Conservation (phyloP, 768 basidiomycete species). For the Termitomyces sp. region DNA sequence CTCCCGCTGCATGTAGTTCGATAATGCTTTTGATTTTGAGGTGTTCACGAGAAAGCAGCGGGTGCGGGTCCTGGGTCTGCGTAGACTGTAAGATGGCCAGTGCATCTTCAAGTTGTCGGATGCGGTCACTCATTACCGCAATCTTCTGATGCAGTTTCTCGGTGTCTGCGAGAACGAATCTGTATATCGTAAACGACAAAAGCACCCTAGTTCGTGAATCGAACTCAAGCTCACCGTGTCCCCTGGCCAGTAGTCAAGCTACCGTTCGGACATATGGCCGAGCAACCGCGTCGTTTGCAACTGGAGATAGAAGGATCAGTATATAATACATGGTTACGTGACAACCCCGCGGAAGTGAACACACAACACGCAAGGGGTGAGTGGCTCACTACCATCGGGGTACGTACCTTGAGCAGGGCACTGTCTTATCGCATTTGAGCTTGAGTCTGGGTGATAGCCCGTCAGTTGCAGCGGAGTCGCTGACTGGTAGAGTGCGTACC, state of each 20-base stretch:
- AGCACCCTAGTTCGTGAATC: background rate
- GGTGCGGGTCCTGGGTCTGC: slow-evolving; percentile 51
- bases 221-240: slow-evolving; percentile 50
- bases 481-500: slow-evolving; percentile 33
- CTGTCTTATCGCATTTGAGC: slow-evolving; percentile 74
- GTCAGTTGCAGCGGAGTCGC: slow-evolving; percentile 1
- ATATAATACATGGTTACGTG: background rate
- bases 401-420: slow-evolving; percentile 53
- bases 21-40: slow-evolving; percentile 66
- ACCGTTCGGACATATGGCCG: slow-evolving; percentile 77
- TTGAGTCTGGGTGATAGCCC: slow-evolving; percentile 44
- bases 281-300: slow-evolving; percentile 73
- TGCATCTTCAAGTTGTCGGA: slow-evolving; percentile 71
- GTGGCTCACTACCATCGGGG: too few species aligned
- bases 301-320: slow-evolving; percentile 23
- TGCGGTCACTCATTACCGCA: slow-evolving; percentile 64
- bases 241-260: slow-evolving; percentile 77
- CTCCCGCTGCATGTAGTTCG: slow-evolving; percentile 61
- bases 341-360: background rate
- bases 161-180: slow-evolving; percentile 72
- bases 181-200: slow-evolving; percentile 20
- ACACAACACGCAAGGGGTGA: background rate
- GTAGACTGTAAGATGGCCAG: slow-evolving; percentile 53
- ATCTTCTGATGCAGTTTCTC: slow-evolving; percentile 71
- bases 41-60: slow-evolving; percentile 58